Conservation (phyloP, 495 filamentous ascomycete species). For the Lasiosphaeria hispida region DNA sequence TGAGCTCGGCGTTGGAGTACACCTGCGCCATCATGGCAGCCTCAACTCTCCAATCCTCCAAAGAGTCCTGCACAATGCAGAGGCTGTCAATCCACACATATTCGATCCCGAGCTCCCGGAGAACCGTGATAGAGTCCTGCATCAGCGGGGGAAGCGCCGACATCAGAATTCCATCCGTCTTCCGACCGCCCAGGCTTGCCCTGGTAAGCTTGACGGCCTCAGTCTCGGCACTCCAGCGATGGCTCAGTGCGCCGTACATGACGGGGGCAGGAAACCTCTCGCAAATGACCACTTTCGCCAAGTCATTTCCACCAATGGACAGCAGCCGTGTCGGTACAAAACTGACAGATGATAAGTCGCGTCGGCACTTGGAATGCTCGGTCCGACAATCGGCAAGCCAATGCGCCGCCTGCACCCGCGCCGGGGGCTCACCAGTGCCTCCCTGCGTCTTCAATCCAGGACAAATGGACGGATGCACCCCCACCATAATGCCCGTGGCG, state of each 20-base stretch:
- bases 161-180: neutral
- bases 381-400: slow-evolving; percentile 1
- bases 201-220: neutral
- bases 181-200: neutral
- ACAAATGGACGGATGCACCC: too few species aligned
- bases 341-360: neutral
- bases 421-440: neutral
- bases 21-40: slow-evolving; percentile 18
- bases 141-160: neutral
- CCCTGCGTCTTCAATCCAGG: too few species aligned
- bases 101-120: slow-evolving; percentile 8
- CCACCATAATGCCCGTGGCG: too few species aligned
- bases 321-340: slow-evolving; percentile 5
- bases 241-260: slow-evolving; percentile 1
- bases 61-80: slow-evolving; percentile 26
- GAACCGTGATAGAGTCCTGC: neutral
- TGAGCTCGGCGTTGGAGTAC: slow-evolving; percentile 16
- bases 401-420: neutral
- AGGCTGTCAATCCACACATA: slow-evolving; percentile 21
- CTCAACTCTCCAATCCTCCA: slow-evolving; percentile 17
- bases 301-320: neutral
- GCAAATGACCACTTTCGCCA: neutral
- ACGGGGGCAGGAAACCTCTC: neutral
- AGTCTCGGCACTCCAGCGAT: slow-evolving; percentile 7
- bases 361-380: neutral